Conservation (phyloP, 2,329 filamentous ascomycete species). For the Daldinia sp. region DNA sequence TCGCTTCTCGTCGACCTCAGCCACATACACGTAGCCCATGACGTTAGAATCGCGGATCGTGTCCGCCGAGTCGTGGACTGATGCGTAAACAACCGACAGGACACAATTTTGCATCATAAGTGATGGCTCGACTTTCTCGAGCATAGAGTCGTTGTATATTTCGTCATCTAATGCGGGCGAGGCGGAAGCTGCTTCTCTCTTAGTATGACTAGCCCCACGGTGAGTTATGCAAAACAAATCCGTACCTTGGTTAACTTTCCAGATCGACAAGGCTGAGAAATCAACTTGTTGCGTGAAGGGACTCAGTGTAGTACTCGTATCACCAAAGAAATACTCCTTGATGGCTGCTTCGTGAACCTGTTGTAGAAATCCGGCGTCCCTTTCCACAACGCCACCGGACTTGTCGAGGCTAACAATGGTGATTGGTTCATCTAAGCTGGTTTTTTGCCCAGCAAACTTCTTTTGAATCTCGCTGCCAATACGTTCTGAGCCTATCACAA, state of each 20-base stretch:
- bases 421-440: conserved; percentile 71
- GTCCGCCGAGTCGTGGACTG: conserved; percentile 72
- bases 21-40: conserved; percentile 92
- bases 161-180: conserved; percentile 35
- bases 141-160: conserved; percentile 49
- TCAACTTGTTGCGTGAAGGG: conserved; percentile 88
- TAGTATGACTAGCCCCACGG: conserved; percentile 11
- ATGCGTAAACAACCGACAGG: conserved; percentile 83
- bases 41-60: conserved; percentile 82
- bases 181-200: conserved; percentile 15
- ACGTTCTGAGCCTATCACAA: conserved; percentile 82
- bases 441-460: conserved; percentile 67
- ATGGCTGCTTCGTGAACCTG: conserved; percentile 78
- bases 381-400: conserved; percentile 83
- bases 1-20: conserved; percentile 87
- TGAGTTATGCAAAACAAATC: conserved; percentile 27
- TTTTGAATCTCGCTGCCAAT: conserved; percentile 78
- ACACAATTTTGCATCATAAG: conserved; percentile 80
- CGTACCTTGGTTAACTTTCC: conserved; percentile 70
- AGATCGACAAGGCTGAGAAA: conserved; percentile 77
- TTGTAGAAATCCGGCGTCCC: conserved; percentile 78
- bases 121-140: conserved; percentile 72
- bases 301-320: conserved; percentile 76
- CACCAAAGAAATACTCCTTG: conserved; percentile 94
- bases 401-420: conserved; percentile 81